A percentile compares a stretch with the other conserved stretches of the same genome.
These are phyloP conservation scores for Scenedesmus sp. DNA, from an alignment of 163 green algal genomes.

Conservation along the genomic window DNA sequence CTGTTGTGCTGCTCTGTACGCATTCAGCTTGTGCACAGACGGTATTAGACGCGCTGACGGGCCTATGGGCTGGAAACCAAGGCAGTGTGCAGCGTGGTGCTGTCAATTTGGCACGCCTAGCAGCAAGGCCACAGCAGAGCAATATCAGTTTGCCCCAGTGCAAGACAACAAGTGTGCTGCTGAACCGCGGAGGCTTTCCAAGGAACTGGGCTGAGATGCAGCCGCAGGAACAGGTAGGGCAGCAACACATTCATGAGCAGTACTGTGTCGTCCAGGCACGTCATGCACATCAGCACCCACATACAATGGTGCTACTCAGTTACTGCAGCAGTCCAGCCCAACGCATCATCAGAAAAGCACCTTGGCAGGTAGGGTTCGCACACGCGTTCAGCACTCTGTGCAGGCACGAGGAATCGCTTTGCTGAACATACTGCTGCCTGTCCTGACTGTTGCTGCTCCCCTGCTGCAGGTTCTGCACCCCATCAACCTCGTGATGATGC, in stretches of 20 bases:
- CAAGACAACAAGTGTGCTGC: neutral
- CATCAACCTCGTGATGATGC: slow-evolving; percentile 46
- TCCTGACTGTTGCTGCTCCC: neutral
- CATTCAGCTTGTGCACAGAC: neutral
- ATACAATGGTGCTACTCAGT: no score
- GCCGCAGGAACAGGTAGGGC: slow-evolving; percentile 5
- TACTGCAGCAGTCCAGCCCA: no score
- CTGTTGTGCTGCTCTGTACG: neutral
- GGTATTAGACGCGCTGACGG: neutral
- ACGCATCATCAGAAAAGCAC: no score
- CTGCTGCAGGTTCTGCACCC: neutral
- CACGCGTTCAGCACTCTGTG: no score
- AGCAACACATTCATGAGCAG: neutral
- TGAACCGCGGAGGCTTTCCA: slow-evolving; percentile 26
- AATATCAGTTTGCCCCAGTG: neutral
- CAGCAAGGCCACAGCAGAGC: neutral
- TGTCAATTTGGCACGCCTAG: neutral
- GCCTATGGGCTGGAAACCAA: neutral
- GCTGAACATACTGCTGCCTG: no score
- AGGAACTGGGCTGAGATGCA: slow-evolving; percentile 6
- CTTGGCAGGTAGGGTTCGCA: no score
- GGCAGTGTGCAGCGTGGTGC: neutral
- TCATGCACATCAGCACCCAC: neutral
- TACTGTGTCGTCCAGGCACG: neutral
- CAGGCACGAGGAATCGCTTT: neutral